A percentile compares a stretch with the other conserved stretches of the same genome.
Evolutionary conservation across 805 yeast species (phyloP).

Genomic region (Wilhelminamyces savonicus): DNA sequence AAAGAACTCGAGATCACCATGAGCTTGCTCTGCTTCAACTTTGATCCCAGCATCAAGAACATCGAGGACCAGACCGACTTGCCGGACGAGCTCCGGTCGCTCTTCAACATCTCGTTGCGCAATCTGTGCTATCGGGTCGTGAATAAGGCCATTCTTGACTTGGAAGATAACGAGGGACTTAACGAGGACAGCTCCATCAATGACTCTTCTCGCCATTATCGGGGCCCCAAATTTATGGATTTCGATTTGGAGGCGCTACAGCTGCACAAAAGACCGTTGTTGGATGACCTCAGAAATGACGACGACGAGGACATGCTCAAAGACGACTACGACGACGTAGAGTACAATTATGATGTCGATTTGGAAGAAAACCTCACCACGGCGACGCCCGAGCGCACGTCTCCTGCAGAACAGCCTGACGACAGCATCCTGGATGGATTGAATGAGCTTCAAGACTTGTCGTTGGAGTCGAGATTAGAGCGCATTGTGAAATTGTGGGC

Average conservation of each 20-base stretch:
- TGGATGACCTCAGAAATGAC: constrained; percentile 2
- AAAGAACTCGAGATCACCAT: constrained; percentile 75
- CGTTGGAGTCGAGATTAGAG: constrained; percentile 40
- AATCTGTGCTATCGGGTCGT: constrained; percentile 63
- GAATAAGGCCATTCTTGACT: constrained; percentile 54
- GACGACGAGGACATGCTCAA: constrained; percentile 1
- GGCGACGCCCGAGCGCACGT: background rate
- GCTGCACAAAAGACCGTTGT: background rate
- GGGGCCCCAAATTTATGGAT: constrained; percentile 14
- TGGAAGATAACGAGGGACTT: constrained; percentile 3
- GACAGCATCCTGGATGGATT: constrained; percentile 13
- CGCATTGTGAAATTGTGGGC: constrained; percentile 56
- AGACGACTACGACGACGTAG: constrained; percentile 2
- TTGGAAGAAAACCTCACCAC: background rate
- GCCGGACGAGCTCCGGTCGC: constrained; percentile 48
- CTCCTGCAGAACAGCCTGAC: background rate
- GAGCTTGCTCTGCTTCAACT: constrained; percentile 63
- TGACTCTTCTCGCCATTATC: constrained; percentile 5
- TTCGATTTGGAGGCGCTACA: constrained; percentile 10
- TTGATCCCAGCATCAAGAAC: constrained; percentile 23
- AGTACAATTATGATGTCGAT: background rate
- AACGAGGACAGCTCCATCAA: too few species aligned
- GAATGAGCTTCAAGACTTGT: constrained; percentile 13
- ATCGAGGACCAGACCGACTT: constrained; percentile 34
- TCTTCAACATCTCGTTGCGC: constrained; percentile 57